A percentile compares a stretch with the other conserved stretches of the same genome.
phyloP scores from a whole-genome alignment of 2,329 filamentous ascomycete genomes.

The Diaporthe aspalathi region DNA sequence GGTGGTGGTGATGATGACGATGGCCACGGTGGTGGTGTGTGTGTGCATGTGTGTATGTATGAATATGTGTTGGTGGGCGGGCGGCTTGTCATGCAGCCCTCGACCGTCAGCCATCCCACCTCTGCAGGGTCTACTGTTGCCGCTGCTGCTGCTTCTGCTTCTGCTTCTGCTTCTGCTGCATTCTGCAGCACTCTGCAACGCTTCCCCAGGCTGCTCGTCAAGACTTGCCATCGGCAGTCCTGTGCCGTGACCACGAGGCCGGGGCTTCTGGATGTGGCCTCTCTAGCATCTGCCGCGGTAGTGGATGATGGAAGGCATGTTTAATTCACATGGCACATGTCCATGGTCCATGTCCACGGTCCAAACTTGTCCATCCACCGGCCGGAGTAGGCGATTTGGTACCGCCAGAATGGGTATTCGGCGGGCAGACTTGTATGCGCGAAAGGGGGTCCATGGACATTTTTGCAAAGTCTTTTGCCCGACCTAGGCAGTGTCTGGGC shows the following conservation, averaged over 20 bases:
- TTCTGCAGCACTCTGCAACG: neutral
- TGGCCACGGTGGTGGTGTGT: neutral
- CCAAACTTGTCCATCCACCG: too few relatives aligned
- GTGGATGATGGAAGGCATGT: neutral
- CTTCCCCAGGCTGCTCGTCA: neutral
- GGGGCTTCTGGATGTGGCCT: neutral
- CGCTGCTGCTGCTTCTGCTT: neutral
- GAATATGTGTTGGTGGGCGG: neutral
- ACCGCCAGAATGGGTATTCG: neutral
- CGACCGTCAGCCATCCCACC: conserved; percentile 3
- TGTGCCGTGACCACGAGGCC: conserved; percentile 7
- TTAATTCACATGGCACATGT: too few relatives aligned
- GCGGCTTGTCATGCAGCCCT: conserved; percentile 14
- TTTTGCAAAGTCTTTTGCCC: neutral
- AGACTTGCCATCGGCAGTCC: conserved; percentile 20
- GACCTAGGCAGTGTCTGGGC: conserved; percentile 14
- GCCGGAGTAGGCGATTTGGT: neutral
- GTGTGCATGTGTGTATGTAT: too few relatives aligned
- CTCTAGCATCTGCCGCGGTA: conserved; percentile 4
- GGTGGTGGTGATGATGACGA: neutral
- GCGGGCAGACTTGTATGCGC: neutral
- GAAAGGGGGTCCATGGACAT: too few relatives aligned
- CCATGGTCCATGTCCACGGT: neutral
- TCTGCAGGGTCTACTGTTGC: conserved; percentile 8
- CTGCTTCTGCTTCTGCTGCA: neutral